These are phyloP conservation scores for Aspergillus sp. DNA, from an alignment of 2,329 filamentous ascomycete species.

Conservation along the genomic window DNA sequence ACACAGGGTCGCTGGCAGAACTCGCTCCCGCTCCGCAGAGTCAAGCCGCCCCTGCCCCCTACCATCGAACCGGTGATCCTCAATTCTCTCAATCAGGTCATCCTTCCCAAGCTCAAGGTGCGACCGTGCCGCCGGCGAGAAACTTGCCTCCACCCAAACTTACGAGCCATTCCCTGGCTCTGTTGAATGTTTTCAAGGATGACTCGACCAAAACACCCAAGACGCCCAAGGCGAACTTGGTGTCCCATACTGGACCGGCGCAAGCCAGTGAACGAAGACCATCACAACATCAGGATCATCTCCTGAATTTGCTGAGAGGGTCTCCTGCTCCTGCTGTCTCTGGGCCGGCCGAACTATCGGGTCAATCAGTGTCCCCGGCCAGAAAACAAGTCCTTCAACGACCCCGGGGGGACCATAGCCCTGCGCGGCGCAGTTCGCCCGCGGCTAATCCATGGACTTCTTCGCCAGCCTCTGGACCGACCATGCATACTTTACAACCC, in stretches of 20 bases:
- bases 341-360: conserved; percentile 50
- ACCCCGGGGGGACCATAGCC: conserved; percentile 19
- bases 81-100: conserved; percentile 44
- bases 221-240: conserved; percentile 20
- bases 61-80: conserved; percentile 50
- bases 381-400: conserved; percentile 39
- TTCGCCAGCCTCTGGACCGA: conserved; percentile 44
- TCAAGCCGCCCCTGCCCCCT: conserved; percentile 41
- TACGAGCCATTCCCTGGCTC: conserved; percentile 57
- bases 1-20: conserved; percentile 21
- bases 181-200: conserved; percentile 61
- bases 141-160: conserved; percentile 61
- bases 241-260: conserved; percentile 18
- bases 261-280: conserved; percentile 23
- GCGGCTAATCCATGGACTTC: conserved; percentile 30
- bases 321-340: conserved; percentile 23
- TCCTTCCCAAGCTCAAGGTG: conserved; percentile 39
- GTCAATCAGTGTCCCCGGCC: conserved; percentile 41
- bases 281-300: conserved; percentile 42
- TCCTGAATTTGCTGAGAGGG: conserved; percentile 38
- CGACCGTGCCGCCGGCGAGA: conserved; percentile 56
- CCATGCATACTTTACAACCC: conserved; percentile 41
- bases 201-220: conserved; percentile 31
- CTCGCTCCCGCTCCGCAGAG: conserved; percentile 13
- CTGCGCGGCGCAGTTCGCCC: conserved; percentile 16